Conservation (phyloP, 768 basidiomycete species). For the Boletus subparvulus region DNA sequence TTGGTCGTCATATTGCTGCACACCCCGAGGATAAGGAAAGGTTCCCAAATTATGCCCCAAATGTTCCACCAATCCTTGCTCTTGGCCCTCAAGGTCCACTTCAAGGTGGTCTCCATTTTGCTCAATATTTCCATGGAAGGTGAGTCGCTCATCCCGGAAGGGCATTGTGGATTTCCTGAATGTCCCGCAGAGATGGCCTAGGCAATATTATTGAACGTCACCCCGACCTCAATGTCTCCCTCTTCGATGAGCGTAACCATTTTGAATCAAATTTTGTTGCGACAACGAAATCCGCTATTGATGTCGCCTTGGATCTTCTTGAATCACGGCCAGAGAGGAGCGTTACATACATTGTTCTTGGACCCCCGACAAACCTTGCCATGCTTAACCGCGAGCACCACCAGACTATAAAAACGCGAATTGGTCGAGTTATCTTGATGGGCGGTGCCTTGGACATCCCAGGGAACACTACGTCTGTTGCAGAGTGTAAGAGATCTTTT, state of each 20-base stretch:
- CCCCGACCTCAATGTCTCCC: constrained; percentile 53
- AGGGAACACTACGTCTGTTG: constrained; percentile 77
- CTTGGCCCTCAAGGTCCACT: constrained; percentile 67
- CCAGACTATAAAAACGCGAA: constrained; percentile 49
- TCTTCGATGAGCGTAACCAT: constrained; percentile 3
- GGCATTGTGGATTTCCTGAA: constrained; percentile 1
- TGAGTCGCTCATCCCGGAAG: constrained; percentile 24
- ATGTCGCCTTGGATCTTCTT: constrained; percentile 58
- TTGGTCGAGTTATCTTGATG: constrained; percentile 84
- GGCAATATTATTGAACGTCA: constrained; percentile 59
- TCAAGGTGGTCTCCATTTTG: constrained; percentile 67
- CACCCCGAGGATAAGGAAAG: constrained; percentile 52
- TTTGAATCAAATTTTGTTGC: constrained; percentile 48
- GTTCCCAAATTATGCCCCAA: constrained; percentile 61
- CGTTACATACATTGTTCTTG: constrained; percentile 71
- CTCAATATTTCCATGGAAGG: constrained; percentile 86
- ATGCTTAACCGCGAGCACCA: constrained; percentile 57
- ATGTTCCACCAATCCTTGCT: constrained; percentile 58
- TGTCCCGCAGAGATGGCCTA: constrained; percentile 60
- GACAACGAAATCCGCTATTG: constrained; percentile 46
- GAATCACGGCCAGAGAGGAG: constrained; percentile 47
- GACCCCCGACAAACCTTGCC: constrained; percentile 81
- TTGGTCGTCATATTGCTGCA: constrained; percentile 56
- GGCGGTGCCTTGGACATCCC: constrained; percentile 93
- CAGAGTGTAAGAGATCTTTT: constrained; percentile 65